Evolutionary conservation across 306 rosid species (phyloP).

Genomic region (Dicorynia guianensis): DNA sequence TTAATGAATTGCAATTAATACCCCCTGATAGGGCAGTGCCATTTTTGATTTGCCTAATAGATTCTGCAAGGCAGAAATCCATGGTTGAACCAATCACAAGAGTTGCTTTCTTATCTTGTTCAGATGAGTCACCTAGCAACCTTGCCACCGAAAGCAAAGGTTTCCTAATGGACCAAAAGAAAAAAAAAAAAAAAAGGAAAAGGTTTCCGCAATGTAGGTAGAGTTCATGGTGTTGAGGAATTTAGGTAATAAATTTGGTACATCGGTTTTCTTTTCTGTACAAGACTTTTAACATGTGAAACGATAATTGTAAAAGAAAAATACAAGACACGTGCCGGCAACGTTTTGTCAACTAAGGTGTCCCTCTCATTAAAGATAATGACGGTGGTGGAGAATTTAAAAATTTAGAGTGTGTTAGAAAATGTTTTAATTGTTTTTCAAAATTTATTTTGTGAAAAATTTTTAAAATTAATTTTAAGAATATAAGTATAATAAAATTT

Average conservation of each 20-base stretch:
- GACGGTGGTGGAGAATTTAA: background rate
- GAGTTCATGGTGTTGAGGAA: conserved; percentile 29
- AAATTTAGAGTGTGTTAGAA: no score
- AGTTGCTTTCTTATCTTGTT: background rate
- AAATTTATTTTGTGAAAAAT: no score
- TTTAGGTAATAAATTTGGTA: conserved; percentile 9
- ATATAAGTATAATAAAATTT: no score
- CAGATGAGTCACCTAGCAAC: background rate
- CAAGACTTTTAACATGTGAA: no score
- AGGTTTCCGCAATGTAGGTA: background rate
- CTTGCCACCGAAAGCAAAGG: background rate
- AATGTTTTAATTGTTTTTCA: no score
- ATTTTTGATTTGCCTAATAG: no score
- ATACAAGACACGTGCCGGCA: background rate
- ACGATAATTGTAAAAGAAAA: background rate
- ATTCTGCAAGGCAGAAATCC: background rate
- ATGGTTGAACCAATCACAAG: background rate
- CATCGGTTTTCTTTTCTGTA: background rate
- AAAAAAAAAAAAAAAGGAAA: no score
- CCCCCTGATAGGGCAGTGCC: no score
- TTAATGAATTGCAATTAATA: no score
- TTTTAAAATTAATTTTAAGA: no score
- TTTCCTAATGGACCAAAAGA: no score
- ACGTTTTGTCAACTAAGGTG: conserved; percentile 12
- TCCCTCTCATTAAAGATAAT: conserved; percentile 12